Percentiles rank a stretch among this genome's conserved stretches.
phyloP scores from a whole-genome alignment of 306 rosid species.

The Cucumis sativus region Cucumber_9930_V3 NC_026660.2:29388501-29389000 shows the following conservation, averaged over 20 bases:
- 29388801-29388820: constrained; percentile 79
- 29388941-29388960: not conserved
- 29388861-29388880: constrained; percentile 77
- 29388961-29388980: not conserved
- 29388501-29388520: constrained; percentile 93
- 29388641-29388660: constrained; percentile 1
- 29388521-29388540: constrained; percentile 98
- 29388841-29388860: constrained; percentile 98
- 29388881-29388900: constrained; percentile 72
- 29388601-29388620: not conserved
- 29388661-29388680: not conserved
- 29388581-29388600: constrained; percentile 79
- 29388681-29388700: constrained; percentile 78
- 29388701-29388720: constrained; percentile 89
- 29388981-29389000: not conserved
- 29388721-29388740: constrained; percentile 89
- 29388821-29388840: constrained; percentile 88
- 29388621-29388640: constrained; percentile 2
- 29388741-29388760: constrained; percentile 96
- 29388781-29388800: constrained; percentile 93
- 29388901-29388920: constrained; percentile 14
- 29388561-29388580: constrained; percentile 94
- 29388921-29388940: not conserved
- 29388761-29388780: constrained; percentile 97
- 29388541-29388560: constrained; percentile 99